A percentile compares a stretch with the other conserved stretches of the same genome.
phyloP scores from a whole-genome alignment of 331 rosid species.

The Rosa hybrid region DNA sequence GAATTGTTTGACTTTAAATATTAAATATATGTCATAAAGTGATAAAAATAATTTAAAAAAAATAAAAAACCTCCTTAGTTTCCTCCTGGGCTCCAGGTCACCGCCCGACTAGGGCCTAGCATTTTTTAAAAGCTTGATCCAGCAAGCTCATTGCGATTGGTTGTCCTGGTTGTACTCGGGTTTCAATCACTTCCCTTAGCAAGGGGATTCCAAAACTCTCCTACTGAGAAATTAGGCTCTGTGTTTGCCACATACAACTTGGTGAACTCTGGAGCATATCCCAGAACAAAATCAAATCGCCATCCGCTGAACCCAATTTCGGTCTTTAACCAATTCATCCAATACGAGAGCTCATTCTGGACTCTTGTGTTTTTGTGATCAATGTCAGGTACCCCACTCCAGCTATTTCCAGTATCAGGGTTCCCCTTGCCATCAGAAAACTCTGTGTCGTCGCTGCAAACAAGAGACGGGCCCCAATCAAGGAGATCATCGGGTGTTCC shows the following conservation, averaged over 20 bases:
- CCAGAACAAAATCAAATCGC: constrained; percentile 24
- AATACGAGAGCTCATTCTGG: constrained; percentile 26
- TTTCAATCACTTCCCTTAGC: constrained; percentile 5
- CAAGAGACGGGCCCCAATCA: constrained; percentile 80
- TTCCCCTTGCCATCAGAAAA: constrained; percentile 84
- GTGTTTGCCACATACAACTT: constrained; percentile 21
- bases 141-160: neutral
- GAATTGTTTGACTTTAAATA: too few species aligned
- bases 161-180: neutral
- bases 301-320: constrained; percentile 12
- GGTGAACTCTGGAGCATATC: constrained; percentile 14
- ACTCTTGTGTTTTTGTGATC: constrained; percentile 49
- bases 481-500: constrained; percentile 69
- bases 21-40: too few species aligned
- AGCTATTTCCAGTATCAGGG: constrained; percentile 56
- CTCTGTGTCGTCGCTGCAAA: constrained; percentile 60
- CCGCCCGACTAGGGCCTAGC: too few species aligned
- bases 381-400: constrained; percentile 57
- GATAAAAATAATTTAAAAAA: too few species aligned
- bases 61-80: too few species aligned
- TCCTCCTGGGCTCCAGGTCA: too few species aligned
- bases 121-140: neutral
- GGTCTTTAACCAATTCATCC: constrained; percentile 34
- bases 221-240: constrained; percentile 24
- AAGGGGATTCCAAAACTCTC: constrained; percentile 17